Conservation (phyloP, 2,329 filamentous ascomycete genomes). For the Exophiala phaeomuriformis region DNA sequence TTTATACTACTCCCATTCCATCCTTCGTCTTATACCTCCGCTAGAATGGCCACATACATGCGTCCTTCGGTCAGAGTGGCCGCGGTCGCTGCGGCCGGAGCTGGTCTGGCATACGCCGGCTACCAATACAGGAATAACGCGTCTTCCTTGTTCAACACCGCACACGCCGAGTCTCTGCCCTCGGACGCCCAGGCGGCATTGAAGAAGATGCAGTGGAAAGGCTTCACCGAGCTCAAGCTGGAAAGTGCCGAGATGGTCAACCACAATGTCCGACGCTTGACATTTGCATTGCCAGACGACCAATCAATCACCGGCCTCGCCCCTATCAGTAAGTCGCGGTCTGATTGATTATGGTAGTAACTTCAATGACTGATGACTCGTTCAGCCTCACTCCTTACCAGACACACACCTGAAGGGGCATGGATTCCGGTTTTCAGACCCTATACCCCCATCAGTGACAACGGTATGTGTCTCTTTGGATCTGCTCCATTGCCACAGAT, state of each 20-base stretch:
- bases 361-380: slow-evolving; percentile 3
- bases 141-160: slow-evolving; percentile 18
- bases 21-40: background rate
- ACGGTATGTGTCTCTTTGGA: slow-evolving; percentile 34
- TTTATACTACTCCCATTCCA: background rate
- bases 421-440: slow-evolving; percentile 56
- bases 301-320: slow-evolving; percentile 44
- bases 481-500: slow-evolving; percentile 33
- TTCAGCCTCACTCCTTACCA: slow-evolving; percentile 52
- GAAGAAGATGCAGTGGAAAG: slow-evolving; percentile 28
- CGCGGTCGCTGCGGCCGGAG: slow-evolving; percentile 12
- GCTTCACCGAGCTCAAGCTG: slow-evolving; percentile 44
- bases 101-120: slow-evolving; percentile 17
- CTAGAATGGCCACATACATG: slow-evolving; percentile 15
- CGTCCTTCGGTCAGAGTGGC: slow-evolving; percentile 15
- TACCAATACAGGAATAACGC: slow-evolving; percentile 20
- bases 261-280: slow-evolving; percentile 52
- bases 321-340: slow-evolving; percentile 22
- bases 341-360: background rate
- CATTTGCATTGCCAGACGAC: slow-evolving; percentile 49
- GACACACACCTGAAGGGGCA: slow-evolving; percentile 51
- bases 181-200: slow-evolving; percentile 25
- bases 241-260: slow-evolving; percentile 49
- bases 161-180: slow-evolving; percentile 25
- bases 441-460: slow-evolving; percentile 57